A percentile compares a stretch with the other conserved stretches of the same genome.
Conservation (phyloP, 345 rosid genomes). For the Cardamine resedifolia region DNA sequence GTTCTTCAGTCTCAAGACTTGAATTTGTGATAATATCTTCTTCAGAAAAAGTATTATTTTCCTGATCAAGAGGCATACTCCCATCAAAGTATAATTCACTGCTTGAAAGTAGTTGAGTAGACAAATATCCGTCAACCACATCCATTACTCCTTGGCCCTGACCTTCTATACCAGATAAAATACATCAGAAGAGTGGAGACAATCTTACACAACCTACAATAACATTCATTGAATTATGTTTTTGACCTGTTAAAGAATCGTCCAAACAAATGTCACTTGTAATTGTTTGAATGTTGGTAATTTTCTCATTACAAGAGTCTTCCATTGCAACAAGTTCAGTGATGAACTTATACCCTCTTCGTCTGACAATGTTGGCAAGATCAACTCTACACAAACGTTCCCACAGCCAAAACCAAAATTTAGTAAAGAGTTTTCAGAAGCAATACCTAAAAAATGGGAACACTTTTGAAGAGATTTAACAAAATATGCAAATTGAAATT, state of each 20-base stretch:
- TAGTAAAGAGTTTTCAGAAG: neutral
- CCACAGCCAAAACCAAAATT: too few relatives aligned
- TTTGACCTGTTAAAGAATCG: constrained; percentile 48
- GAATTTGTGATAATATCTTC: neutral
- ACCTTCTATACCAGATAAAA: constrained; percentile 40
- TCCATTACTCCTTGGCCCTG: constrained; percentile 37
- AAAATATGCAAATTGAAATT: neutral
- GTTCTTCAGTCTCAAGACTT: constrained; percentile 11
- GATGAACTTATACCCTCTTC: constrained; percentile 82
- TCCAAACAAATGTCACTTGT: constrained; percentile 1
- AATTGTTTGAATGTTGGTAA: constrained; percentile 23
- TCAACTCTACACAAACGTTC: constrained; percentile 61
- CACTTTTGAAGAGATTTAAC: too few relatives aligned
- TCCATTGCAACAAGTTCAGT: constrained; percentile 54
- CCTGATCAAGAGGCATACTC: constrained; percentile 19
- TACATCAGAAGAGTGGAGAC: constrained; percentile 7
- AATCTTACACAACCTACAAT: neutral
- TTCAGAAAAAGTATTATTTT: neutral
- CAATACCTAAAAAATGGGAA: neutral
- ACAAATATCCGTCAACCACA: constrained; percentile 6
- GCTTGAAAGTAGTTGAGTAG: constrained; percentile 5
- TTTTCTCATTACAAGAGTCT: constrained; percentile 34
- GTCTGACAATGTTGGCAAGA: constrained; percentile 79
- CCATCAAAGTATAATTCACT: neutral
- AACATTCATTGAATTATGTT: neutral